Percentiles rank a stretch among this genome's conserved stretches.
Conservation (phyloP, 805 yeast species). For the Metschnikowia arizonensis region DNA sequence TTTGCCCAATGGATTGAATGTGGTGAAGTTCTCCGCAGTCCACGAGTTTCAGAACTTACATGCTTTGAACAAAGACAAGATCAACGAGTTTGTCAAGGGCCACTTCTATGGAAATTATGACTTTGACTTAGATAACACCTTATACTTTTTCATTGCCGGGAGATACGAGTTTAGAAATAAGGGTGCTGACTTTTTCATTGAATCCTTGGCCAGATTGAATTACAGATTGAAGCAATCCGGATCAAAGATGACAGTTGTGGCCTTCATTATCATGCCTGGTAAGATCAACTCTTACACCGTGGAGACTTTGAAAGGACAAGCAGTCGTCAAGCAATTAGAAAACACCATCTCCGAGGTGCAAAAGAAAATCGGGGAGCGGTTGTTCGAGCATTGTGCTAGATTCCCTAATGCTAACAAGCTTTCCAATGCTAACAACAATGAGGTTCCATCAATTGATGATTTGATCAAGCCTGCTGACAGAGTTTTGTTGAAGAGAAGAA, state of each 20-base stretch:
- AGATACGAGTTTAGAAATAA: conserved; percentile 95
- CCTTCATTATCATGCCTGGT: conserved; percentile 98
- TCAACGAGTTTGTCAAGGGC: conserved; percentile 91
- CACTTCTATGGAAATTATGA: conserved; percentile 97
- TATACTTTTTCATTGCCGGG: conserved; percentile 95
- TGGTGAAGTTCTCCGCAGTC: conserved; percentile 92
- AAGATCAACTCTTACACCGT: conserved; percentile 90
- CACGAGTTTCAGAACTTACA: conserved; percentile 97
- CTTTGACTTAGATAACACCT: conserved; percentile 88
- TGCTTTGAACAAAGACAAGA: conserved; percentile 84
- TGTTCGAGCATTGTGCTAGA: conserved; percentile 87
- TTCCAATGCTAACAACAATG: conserved; percentile 46
- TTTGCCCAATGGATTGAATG: conserved; percentile 93
- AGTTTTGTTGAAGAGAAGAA: conserved; percentile 85
- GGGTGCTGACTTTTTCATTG: conserved; percentile 94
- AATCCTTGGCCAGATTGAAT: conserved; percentile 86
- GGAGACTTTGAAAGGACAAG: conserved; percentile 93
- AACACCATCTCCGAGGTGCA: conserved; percentile 86
- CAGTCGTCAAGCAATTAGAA: conserved; percentile 88
- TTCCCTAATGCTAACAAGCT: conserved; percentile 43
- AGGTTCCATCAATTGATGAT: conserved; percentile 76
- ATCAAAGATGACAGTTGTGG: conserved; percentile 89
- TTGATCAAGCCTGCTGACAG: conserved; percentile 82
- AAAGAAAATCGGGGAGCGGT: conserved; percentile 74
- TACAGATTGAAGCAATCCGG: conserved; percentile 77